Evolutionary conservation across 2,329 filamentous ascomycete species (phyloP).

Genomic region (Cytospora paraplurivora): DNA sequence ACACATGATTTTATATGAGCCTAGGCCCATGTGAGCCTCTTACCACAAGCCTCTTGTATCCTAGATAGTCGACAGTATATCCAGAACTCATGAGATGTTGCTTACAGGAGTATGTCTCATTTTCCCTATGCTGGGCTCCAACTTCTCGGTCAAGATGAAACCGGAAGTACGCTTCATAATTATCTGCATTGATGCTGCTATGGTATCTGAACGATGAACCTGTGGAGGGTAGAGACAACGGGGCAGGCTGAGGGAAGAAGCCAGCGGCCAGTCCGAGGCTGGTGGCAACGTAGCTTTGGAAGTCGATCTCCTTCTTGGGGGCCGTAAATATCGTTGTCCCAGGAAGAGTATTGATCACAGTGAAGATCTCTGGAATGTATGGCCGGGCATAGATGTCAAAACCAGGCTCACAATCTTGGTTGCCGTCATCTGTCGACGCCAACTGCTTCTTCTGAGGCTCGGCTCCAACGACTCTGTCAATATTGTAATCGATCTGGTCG

Average conservation of each 20-base stretch:
- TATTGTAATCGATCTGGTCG: background rate
- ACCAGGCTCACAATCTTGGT: constrained; percentile 4
- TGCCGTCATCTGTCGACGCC: background rate
- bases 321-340: constrained; percentile 19
- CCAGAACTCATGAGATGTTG: background rate
- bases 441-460: background rate
- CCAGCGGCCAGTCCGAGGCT: constrained; percentile 18
- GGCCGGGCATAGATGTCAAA: constrained; percentile 32
- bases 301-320: constrained; percentile 22
- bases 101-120: constrained; percentile 24
- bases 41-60: background rate
- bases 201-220: background rate
- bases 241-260: constrained; percentile 17
- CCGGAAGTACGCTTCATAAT: constrained; percentile 30
- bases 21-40: background rate
- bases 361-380: constrained; percentile 29
- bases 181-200: constrained; percentile 7
- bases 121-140: constrained; percentile 26
- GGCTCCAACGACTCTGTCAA: background rate
- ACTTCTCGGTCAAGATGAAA: constrained; percentile 28
- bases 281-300: constrained; percentile 14
- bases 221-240: background rate
- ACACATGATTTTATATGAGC: background rate
- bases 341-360: constrained; percentile 28
- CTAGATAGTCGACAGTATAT: background rate